These are phyloP conservation scores for Drosera spatulata DNA, from an alignment of 179 eudicot species.

Conservation along the genomic window DNA sequence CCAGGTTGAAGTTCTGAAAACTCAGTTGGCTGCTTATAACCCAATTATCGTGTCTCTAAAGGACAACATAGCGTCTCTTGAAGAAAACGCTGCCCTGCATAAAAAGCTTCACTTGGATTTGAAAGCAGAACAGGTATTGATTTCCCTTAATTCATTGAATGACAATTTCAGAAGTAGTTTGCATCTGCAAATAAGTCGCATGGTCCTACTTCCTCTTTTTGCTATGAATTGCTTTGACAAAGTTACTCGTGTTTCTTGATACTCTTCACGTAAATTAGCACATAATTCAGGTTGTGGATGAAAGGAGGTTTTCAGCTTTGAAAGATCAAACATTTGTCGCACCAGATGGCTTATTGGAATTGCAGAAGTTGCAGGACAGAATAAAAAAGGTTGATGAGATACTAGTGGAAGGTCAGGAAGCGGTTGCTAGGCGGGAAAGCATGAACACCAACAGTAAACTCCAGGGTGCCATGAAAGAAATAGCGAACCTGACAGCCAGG, in stretches of 20 bases:
- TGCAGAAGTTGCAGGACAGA: conserved; percentile 53
- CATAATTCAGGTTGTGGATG: conserved; percentile 18
- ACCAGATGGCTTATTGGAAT: conserved; percentile 30
- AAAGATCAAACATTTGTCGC: conserved; percentile 12
- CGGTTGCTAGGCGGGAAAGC: conserved; percentile 17
- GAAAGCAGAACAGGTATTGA: conserved; percentile 33
- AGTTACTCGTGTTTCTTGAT: not conserved
- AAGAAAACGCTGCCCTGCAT: conserved; percentile 34
- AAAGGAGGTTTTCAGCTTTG: conserved; percentile 8
- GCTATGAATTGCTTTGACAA: conserved; percentile 2
- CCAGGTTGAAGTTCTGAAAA: conserved; percentile 53
- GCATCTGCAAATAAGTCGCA: not conserved
- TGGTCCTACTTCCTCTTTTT: not conserved
- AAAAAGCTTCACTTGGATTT: conserved; percentile 24
- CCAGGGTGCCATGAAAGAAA: conserved; percentile 33
- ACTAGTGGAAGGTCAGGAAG: conserved; percentile 35
- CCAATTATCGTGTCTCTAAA: conserved; percentile 14
- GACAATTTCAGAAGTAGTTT: not conserved
- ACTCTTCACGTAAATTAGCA: not conserved
- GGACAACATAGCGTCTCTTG: conserved; percentile 23
- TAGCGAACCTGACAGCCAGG: conserved; percentile 30
- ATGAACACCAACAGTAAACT: conserved; percentile 18
- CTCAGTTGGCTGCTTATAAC: conserved; percentile 50
- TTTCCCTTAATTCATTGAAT: not conserved
- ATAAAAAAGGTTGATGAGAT: conserved; percentile 52